Evolutionary conservation across 2,329 filamentous ascomycete genomes (phyloP), one percentile per base, ranked within the genome.

Genomic region (Malbranchea zuffiana): DNA sequence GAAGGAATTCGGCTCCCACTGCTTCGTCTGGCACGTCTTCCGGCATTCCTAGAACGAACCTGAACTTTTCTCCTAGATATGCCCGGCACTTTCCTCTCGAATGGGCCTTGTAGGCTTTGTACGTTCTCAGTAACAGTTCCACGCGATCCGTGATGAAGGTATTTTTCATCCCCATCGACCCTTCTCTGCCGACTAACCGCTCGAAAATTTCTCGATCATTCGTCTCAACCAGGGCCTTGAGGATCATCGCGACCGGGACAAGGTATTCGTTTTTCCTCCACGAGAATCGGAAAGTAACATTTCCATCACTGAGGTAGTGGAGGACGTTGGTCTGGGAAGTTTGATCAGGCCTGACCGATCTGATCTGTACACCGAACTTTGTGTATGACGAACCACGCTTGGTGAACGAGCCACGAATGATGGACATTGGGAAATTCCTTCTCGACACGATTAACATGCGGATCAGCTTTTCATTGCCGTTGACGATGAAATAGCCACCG

Each of bases 201-300:
- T 96, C 87, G 42, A 92, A 96, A 29, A 98, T 90, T 55, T 95
- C 87, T 40, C 85, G 77, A 55, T 98, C 90, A 56, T 94, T 98
- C 11, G 90, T 98, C 59, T 98, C 88, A 2, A 90, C 74, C 33
- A 98, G 67, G 1, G 90, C 88, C 66, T 96, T 98, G 46, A 98
- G 65, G 21, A 98, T 78, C 88, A 98, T 96, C 72, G 95, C 79
- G 43, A 86, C 82, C 1, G 90, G 90, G 2, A 98, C 74, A n/a
- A 98, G 74, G 54, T 85, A 98, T 61, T 98, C 90, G 49, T 86
- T 85, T 64, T 98, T 98, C 48, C 87, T 74, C 88, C 88, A 98
- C 5, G 88, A 95, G 62, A 98, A 98, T 39, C 90, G 75, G 63
- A 98, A 94, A 0, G 85, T 96, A 51, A 96, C 79, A 59, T 95